phyloP scores from a whole-genome alignment of 164 flowering plant species.

The Litsea cubeba region DNA sequence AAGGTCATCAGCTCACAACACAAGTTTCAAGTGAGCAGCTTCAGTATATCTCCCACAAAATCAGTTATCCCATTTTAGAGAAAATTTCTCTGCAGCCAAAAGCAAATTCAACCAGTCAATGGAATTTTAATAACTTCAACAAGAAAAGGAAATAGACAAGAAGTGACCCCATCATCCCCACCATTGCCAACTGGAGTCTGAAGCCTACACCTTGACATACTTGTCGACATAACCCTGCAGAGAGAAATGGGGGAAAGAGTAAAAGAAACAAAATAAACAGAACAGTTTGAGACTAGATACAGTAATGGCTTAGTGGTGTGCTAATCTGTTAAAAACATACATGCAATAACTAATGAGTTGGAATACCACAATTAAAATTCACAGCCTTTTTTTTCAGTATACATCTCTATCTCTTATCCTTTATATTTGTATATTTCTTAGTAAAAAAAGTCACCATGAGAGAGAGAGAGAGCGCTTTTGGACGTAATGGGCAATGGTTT shows the following conservation, averaged over 20 bases:
- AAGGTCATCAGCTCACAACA: neutral
- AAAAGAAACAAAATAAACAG: neutral
- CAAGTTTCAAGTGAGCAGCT: neutral
- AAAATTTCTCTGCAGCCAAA: conserved; percentile 6
- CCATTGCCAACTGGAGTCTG: conserved; percentile 4
- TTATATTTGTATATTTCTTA: neutral
- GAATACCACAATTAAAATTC: neutral
- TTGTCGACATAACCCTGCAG: conserved; percentile 87
- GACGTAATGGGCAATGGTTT: no score
- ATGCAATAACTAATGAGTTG: neutral
- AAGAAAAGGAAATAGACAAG: neutral
- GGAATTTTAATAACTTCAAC: neutral
- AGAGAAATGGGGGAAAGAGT: neutral
- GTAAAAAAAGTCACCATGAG: neutral
- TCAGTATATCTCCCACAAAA: neutral
- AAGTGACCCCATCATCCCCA: conserved; percentile 5
- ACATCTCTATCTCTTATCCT: neutral
- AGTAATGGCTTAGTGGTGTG: neutral
- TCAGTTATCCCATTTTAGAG: neutral
- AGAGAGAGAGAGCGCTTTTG: no score
- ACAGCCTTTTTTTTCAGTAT: neutral
- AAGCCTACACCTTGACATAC: conserved; percentile 47
- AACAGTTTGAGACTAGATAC: neutral
- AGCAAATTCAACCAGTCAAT: neutral
- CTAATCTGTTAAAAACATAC: neutral